Conservation (phyloP, 805 yeast genomes). For the Starmerella roubikii region DNA sequence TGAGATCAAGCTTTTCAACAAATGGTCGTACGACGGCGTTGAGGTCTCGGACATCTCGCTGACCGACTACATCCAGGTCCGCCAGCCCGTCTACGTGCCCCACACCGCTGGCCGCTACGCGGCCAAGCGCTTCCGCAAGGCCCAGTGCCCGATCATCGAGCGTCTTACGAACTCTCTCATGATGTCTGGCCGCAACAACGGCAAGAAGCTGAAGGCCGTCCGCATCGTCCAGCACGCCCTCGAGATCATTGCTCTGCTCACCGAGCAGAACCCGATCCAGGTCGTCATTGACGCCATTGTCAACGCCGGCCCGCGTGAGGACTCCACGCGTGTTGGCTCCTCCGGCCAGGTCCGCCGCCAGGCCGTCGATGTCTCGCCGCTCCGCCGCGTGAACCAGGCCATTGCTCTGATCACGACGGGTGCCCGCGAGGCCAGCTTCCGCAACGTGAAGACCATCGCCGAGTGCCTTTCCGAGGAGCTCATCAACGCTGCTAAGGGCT, state of each 20-base stretch:
- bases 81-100: constrained; percentile 93
- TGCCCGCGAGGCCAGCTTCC: constrained; percentile 99
- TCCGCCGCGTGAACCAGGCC: constrained; percentile 99
- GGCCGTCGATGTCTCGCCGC: constrained; percentile 99
- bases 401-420: constrained; percentile 95
- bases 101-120: constrained; percentile 99
- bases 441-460: constrained; percentile 99
- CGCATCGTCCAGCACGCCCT: constrained; percentile 99
- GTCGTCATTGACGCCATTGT: constrained; percentile 97
- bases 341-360: constrained; percentile 99
- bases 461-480: constrained; percentile 99
- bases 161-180: constrained; percentile 98
- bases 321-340: constrained; percentile 99
- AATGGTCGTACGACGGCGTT: constrained; percentile 97
- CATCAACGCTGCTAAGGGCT: constrained; percentile 99
- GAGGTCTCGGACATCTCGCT: constrained; percentile 96
- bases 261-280: constrained; percentile 99
- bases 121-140: constrained; percentile 98
- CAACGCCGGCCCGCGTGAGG: constrained; percentile 99
- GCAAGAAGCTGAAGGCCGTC: constrained; percentile 99
- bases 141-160: constrained; percentile 98
- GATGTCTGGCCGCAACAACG: constrained; percentile 99
- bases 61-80: constrained; percentile 95
- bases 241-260: constrained; percentile 91
- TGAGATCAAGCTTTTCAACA: constrained; percentile 97